Evolutionary conservation across 495 filamentous ascomycete species (phyloP).

Genomic region (Aspergillus panamensis): DNA sequence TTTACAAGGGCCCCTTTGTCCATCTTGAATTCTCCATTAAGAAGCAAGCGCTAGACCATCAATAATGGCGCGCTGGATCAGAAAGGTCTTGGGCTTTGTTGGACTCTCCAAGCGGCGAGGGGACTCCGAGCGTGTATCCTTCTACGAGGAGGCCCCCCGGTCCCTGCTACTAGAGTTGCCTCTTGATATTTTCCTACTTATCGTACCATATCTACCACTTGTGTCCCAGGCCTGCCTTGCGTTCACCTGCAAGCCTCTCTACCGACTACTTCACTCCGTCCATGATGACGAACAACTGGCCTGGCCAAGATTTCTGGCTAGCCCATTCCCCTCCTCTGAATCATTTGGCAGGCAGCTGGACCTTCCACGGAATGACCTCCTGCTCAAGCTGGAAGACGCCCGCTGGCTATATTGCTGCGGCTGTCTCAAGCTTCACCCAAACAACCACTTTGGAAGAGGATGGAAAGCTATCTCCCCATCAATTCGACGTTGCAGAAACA

Average conservation of each 20-base stretch:
- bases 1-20: too few relatives aligned
- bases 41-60: too few relatives aligned
- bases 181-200: constrained; percentile 11
- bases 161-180: constrained; percentile 8
- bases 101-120: too few relatives aligned
- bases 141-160: neutral
- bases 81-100: too few relatives aligned
- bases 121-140: too few relatives aligned
- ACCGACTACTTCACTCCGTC: constrained; percentile 2
- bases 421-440: constrained; percentile 16
- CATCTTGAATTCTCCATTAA: too few relatives aligned
- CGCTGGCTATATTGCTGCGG: constrained; percentile 8
- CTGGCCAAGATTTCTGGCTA: constrained; percentile 7
- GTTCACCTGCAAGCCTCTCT: constrained; percentile 14
- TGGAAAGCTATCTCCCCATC: neutral
- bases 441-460: neutral
- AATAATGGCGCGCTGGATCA: too few relatives aligned
- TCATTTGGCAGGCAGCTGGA: neutral
- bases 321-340: neutral
- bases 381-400: constrained; percentile 11
- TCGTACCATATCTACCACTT: constrained; percentile 9
- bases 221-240: constrained; percentile 11
- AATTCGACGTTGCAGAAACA: neutral
- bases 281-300: constrained; percentile 7
- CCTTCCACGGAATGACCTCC: constrained; percentile 6